Base-by-base conservation (phyloP, 2,329 filamentous ascomycete species). In the Pyrenochaeta sp. region DNA sequence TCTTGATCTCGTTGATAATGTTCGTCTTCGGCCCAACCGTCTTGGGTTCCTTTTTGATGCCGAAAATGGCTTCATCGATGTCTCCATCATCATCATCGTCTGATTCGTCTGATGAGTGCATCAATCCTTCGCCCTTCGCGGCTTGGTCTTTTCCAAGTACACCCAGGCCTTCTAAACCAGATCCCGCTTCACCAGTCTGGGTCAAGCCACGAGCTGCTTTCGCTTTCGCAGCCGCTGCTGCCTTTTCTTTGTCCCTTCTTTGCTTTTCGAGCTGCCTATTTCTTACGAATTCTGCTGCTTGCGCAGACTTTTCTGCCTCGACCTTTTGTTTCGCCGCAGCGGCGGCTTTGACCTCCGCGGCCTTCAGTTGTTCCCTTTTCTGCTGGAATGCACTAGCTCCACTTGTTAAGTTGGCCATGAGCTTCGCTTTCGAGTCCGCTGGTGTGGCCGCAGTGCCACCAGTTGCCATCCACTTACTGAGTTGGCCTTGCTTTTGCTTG, bases 71-170 rank as follows among this genome's bases (percentile, higher is more conserved):
- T 26, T 86, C 85, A 44, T 87, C 83, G 7, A 89, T 81, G 27
- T 74, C 73, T 21, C 73, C 74, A 5, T 74, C 72, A 9, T 72
- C 69, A 32, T 89, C 86, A 32, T 89, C 86, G 48, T 90, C 88
- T 49, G 74, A 74, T 41, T 78, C 76, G 36, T 94, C 90, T 3
- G 83, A 86, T 5, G 83, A 86, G 28, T 96, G 89, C 90, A 97
- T 96, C 69, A 97, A 90, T 53, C 93, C 90, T 63, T 87, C 88
- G 52, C 88, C 88, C 51, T 81, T 81, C 2, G 83, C 81, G 3
- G 83, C 81, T 62, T 93, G 88, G 41, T 94, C 90, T 71, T 93
- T 94, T 46, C 89, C 90, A 42, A 82, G 77, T 1, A 91, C 77
- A 23, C 88, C 83, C 35, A 95, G 80, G 18, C 86, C 86, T 51